Evolutionary conservation across 2,329 filamentous ascomycete genomes (phyloP), one percentile per base, ranked within the genome.

Genomic region (Immersiporthe knoxdaviesiana): DNA sequence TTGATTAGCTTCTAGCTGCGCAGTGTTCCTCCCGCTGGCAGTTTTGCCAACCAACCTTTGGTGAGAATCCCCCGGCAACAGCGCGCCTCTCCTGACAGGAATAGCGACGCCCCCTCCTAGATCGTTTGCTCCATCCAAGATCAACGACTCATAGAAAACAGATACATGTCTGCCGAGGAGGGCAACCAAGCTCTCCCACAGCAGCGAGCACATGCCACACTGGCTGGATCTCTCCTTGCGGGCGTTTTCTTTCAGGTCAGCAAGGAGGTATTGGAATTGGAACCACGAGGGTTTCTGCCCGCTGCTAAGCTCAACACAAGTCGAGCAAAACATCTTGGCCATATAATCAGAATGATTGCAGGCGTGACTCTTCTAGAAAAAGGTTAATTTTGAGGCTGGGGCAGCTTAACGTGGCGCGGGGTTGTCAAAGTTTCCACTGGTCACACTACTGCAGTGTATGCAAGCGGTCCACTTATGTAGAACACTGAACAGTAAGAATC

Each of bases 161-260:
- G 24, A 54, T 14, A 54, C n/a, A 27, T 54, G 5, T n/a, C n/a
- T 16, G n/a, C 50, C 50, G 4, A 54, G 50, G n/a, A 54, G 50
- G 8, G 50, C n/a, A 54, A 54, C 50, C 8, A 54, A n/a, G 24
- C 50, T 54, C 24, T 54, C 50, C 50, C 50, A 21, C n/a, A 54
- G n/a, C n/a, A 54, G 24, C 11, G 50, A n/a, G 24, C 50, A 54
- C 50, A 54, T 54, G n/a, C 50, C 50, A 54, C 50, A 54, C 30
- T 27, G 50, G 11, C 21, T 27, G n/a, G 11, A n/a, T 5, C n/a
- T 5, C 12, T 11, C n/a, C n/a, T 54, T 54, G 50, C 50, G 5
- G n/a, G 50, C 50, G 16, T 54, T 54, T 10, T 54, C 24, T 27
- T 54, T 24, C 8, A 54, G 50, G 50, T 54, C 50, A 4, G n/a